A percentile compares a stretch with the other conserved stretches of the same genome.
These are phyloP conservation scores for Piloderma croceum DNA, from an alignment of 768 basidiomycete genomes.

Conservation along the genomic window DNA sequence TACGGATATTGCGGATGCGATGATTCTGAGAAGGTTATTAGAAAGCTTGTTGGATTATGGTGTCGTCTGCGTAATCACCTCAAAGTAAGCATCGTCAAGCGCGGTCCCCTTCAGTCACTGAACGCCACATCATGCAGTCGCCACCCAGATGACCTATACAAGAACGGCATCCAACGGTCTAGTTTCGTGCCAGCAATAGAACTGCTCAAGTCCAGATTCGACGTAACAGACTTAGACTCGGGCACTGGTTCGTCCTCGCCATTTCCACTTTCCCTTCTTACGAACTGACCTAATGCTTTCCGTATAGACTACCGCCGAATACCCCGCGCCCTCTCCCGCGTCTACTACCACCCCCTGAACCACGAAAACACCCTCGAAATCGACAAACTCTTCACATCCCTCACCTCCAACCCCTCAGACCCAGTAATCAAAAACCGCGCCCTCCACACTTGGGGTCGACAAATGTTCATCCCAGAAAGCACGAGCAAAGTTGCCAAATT, in stretches of 20 bases:
- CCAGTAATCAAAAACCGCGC: conserved; percentile 55
- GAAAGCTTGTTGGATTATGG: conserved; percentile 84
- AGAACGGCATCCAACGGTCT: conserved; percentile 94
- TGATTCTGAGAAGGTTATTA: conserved; percentile 89
- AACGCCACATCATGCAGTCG: conserved; percentile 51
- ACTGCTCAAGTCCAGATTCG: conserved; percentile 79
- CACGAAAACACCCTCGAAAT: conserved; percentile 64
- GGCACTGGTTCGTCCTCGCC: conserved; percentile 62
- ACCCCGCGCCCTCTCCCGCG: conserved; percentile 87
- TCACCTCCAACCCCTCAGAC: conserved; percentile 51
- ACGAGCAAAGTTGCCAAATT: conserved; percentile 80
- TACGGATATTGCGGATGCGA: conserved; percentile 96
- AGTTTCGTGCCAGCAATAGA: conserved; percentile 96
- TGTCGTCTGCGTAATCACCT: conserved; percentile 93
- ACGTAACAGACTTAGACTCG: conserved; percentile 91
- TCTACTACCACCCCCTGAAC: conserved; percentile 83
- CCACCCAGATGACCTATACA: conserved; percentile 95
- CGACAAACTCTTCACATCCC: conserved; percentile 74
- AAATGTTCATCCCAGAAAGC: conserved; percentile 71
- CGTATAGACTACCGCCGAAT: conserved; percentile 85
- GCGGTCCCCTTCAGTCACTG: conserved; percentile 2
- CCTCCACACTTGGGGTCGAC: conserved; percentile 88
- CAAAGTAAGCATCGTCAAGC: conserved; percentile 72
- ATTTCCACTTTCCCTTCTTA: background rate
- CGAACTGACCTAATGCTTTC: background rate